A percentile compares a stretch with the other conserved stretches of the same genome.
Conservation (phyloP, 192 early-diverging fungal genomes). For the Gaertneriomyces semiglobifer region DNA sequence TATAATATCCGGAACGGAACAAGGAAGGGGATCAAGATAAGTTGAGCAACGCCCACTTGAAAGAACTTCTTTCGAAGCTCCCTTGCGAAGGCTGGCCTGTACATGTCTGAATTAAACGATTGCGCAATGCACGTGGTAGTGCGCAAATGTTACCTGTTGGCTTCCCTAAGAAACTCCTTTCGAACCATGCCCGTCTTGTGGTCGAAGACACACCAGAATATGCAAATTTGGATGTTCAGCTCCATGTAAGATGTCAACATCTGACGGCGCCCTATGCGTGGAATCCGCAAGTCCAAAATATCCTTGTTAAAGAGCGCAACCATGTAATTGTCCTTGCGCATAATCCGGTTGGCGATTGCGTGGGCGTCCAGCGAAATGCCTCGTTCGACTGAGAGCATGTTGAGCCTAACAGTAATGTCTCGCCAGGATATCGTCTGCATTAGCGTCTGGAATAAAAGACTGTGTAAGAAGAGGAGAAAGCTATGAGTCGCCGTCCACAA, state of each 20-base stretch:
- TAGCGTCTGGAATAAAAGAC: constrained; percentile 52
- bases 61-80: constrained; percentile 19
- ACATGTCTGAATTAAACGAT: too few species aligned
- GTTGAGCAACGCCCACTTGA: constrained; percentile 72
- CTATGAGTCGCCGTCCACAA: neutral
- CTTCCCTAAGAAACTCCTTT: constrained; percentile 75
- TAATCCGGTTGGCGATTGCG: constrained; percentile 87
- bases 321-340: constrained; percentile 97
- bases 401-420: constrained; percentile 72
- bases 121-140: too few species aligned
- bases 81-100: neutral
- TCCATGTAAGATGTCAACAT: constrained; percentile 85
- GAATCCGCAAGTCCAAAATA: constrained; percentile 70
- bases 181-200: constrained; percentile 56
- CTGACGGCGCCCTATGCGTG: constrained; percentile 47
- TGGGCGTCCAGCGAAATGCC: constrained; percentile 47
- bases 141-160: constrained; percentile 42
- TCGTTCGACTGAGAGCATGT: constrained; percentile 33
- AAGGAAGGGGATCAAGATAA: constrained; percentile 85
- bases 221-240: constrained; percentile 86
- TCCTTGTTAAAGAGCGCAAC: constrained; percentile 94
- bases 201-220: constrained; percentile 86
- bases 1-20: constrained; percentile 73
- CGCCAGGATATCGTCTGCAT: constrained; percentile 87
- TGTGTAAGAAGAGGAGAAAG: too few species aligned